A percentile compares a stretch with the other conserved stretches of the same genome.
Conservation (phyloP, 148 eudicot genomes). For the Persicaria maculosa region DNA sequence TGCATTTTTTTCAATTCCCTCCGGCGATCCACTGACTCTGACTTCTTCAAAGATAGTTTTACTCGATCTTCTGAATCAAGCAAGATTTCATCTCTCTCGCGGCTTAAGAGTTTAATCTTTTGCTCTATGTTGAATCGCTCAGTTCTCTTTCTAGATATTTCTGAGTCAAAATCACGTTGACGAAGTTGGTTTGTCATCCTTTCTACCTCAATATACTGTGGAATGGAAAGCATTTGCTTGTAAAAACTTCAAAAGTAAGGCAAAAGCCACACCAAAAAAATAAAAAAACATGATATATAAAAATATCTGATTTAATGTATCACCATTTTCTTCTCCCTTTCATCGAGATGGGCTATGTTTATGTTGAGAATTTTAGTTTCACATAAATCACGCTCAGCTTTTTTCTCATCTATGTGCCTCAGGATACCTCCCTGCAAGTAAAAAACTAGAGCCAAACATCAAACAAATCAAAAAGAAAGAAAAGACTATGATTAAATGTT, state of each 20-base stretch:
- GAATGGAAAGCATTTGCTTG: neutral
- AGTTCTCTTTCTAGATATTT: slow-evolving; percentile 32
- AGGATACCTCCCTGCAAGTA: slow-evolving; percentile 37
- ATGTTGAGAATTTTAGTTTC: slow-evolving; percentile 44
- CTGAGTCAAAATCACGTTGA: slow-evolving; percentile 39
- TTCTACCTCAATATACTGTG: slow-evolving; percentile 57
- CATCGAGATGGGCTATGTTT: slow-evolving; percentile 51
- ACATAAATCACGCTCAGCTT: slow-evolving; percentile 44
- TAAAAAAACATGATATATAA: neutral
- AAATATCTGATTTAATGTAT: neutral
- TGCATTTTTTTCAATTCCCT: slow-evolving; percentile 73
- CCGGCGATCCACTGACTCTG: slow-evolving; percentile 50
- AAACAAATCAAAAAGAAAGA: slow-evolving; percentile 6
- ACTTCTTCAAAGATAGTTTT: slow-evolving; percentile 51
- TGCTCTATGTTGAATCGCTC: slow-evolving; percentile 33
- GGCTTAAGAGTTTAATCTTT: slow-evolving; percentile 44
- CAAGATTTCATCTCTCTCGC: slow-evolving; percentile 46
- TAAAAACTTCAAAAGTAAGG: neutral
- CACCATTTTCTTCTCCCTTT: slow-evolving; percentile 66
- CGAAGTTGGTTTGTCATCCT: slow-evolving; percentile 52
- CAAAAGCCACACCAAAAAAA: neutral
- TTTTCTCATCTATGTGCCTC: slow-evolving; percentile 46
- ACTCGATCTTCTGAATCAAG: slow-evolving; percentile 68
- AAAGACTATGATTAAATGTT: slow-evolving; percentile 6
- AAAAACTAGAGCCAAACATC: slow-evolving; percentile 10